Percentiles rank a stretch among this genome's conserved stretches.
phyloP scores from a whole-genome alignment of 2,329 filamentous ascomycete species.

The Huntiella savannae region DNA sequence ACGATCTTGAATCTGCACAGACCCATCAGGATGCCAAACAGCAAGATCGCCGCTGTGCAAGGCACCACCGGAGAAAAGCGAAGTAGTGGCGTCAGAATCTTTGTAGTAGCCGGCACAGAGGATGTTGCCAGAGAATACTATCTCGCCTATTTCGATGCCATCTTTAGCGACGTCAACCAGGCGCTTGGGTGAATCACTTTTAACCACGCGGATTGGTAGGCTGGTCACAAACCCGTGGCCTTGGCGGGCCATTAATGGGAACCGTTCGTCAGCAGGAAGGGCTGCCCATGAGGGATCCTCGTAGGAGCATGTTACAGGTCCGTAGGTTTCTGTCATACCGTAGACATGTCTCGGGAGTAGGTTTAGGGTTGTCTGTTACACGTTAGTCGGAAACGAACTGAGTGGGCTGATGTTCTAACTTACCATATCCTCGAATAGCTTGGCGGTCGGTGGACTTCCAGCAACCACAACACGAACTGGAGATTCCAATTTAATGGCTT shows the following conservation, averaged over 20 bases:
- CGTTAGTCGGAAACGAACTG: neutral
- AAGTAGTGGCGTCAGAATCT: constrained; percentile 65
- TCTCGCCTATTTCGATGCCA: constrained; percentile 32
- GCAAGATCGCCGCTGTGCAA: constrained; percentile 83
- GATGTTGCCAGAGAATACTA: constrained; percentile 80
- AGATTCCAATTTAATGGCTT: constrained; percentile 49
- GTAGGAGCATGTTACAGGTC: constrained; percentile 89
- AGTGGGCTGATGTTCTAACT: constrained; percentile 2
- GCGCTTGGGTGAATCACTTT: constrained; percentile 51
- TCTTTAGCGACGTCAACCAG: constrained; percentile 28
- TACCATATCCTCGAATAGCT: constrained; percentile 88
- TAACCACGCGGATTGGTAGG: constrained; percentile 64
- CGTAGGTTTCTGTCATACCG: constrained; percentile 75
- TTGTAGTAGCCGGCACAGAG: constrained; percentile 86
- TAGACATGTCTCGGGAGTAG: constrained; percentile 86
- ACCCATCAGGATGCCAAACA: constrained; percentile 80
- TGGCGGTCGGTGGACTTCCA: constrained; percentile 71
- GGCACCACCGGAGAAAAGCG: constrained; percentile 72
- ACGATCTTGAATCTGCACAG: constrained; percentile 78
- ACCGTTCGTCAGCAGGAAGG: constrained; percentile 57
- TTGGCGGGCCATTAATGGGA: constrained; percentile 78
- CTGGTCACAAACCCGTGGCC: constrained; percentile 80
- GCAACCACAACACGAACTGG: constrained; percentile 80
- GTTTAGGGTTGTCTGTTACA: constrained; percentile 39
- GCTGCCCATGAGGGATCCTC: constrained; percentile 68